Evolutionary conservation across 108 stramenopile genomes (phyloP), one percentile per base, ranked within the genome.

Genomic region (Nitzschia inconspicua): DNA sequence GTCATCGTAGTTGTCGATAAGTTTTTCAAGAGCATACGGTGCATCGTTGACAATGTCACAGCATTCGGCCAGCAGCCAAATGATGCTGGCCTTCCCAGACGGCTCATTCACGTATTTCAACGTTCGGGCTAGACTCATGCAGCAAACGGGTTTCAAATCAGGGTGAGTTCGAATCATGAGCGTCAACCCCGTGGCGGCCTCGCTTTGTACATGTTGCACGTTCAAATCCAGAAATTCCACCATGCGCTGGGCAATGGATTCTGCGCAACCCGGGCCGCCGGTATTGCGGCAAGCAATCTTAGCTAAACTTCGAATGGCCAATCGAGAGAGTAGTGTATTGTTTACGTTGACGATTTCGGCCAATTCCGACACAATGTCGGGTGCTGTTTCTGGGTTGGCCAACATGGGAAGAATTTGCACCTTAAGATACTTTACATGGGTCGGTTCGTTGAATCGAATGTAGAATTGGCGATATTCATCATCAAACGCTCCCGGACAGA

Each of bases 401-500:
- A 98, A 65, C 47, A 79, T 74, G 32, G 97, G 85, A 22, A 99
- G 73, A 10, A 98, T 75, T 41, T 76, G 54, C 13, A 98, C 77
- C 79, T 99, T 99, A 29, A 93, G 77, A 65, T 94, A 91, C 76
- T 98, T 96, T 44, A 97, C 91, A 47, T 85, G 81, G 7, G 96
- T 89, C 23, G 95, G 97, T 69, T 99, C 99, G 61, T 86, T 88
- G 72, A 96, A 97, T 41, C 91, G 80, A 14, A 95, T 81, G 60
- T 96, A 99, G 60, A 99, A 98, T 52, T 95, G 95, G 30, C 98
- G 87, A 63, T 94, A 98, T 54, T 99, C 99, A 63, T 88, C 89
- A 55, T 97, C 95, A 68, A 98, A 99, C 20, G 96, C 72, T 48
- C 95, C 96, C 5, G 96, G 96, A 58, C 94, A 89, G 39, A 92